Base-by-base conservation (phyloP, 179 eudicot genomes). In the Nepenthes alata region DNA sequence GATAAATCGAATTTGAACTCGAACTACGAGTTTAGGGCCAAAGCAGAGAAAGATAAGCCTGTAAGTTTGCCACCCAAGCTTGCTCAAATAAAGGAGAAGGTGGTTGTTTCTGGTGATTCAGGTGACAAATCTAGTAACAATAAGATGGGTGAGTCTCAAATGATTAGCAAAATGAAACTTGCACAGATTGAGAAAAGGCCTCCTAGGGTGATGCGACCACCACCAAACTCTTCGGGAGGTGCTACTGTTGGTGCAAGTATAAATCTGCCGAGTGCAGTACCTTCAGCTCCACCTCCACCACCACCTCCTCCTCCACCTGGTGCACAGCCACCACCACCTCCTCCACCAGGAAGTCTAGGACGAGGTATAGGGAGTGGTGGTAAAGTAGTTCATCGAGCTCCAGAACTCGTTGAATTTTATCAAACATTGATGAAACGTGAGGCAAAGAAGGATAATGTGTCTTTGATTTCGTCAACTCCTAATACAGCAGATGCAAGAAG, bases 401-500 rank as follows among this genome's bases (percentile, higher is more conserved):
- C 98, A 60, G 98, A 93, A 73, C 73, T 89, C 5, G 98, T 93
- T 45, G 98, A 93, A 52, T 93, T 93, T 66, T 93, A 93, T 65
- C 98, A 93, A 70, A 69, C 84, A 58, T 71, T 93, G 76, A 89
- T 89, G 98, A 93, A 93, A 67, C 86, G 98, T 4, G 98, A 93
- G 71, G 85, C 93, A 37, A 93, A 93, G 84, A 93, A 83, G 71
- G 96, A 87, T 62, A 80, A 93, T 9, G 36, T 80, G 4, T 60
- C 70, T 59, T 66, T 91, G 71, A 70, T 78, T 59, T 67, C 95
- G 61, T 60, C 89, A 8, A 66, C 75, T 44, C 65, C 90, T 37
- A 79, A 63, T 70, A 61, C 84, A 56, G 70, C 86, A 37, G 86
- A 83, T 55, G 96, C 97, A 35, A 83, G 96, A 69, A 89, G 89